Percentiles rank a stretch among this genome's conserved stretches.
Evolutionary conservation across 805 yeast species (phyloP).

Genomic region (Metschnikowia cerradonensis): DNA sequence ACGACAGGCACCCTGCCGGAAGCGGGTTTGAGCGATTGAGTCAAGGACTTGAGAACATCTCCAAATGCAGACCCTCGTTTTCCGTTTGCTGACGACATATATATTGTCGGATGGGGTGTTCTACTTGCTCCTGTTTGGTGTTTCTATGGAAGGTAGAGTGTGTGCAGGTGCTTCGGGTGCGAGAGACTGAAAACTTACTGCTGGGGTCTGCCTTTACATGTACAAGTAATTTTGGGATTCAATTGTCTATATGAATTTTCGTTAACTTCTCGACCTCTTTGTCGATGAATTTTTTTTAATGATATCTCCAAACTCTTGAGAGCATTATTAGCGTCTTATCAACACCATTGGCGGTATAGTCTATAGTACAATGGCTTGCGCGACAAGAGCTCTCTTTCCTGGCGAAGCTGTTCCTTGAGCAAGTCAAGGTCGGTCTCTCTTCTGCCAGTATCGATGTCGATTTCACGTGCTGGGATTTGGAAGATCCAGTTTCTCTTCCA

Average conservation of each 20-base stretch:
- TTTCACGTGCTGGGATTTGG: constrained; percentile 42
- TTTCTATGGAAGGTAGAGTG: not conserved
- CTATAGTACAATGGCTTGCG: constrained; percentile 34
- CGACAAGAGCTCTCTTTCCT: constrained; percentile 21
- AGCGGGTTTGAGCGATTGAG: constrained; percentile 33
- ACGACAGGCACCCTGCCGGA: constrained; percentile 17
- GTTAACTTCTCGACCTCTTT: not conserved
- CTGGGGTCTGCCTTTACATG: too few species aligned
- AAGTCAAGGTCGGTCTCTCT: constrained; percentile 56
- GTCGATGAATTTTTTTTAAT: not conserved
- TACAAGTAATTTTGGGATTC: not conserved
- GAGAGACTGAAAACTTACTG: not conserved
- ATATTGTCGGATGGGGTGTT: not conserved
- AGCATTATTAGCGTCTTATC: not conserved
- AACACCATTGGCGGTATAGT: constrained; percentile 36
- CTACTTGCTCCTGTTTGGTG: not conserved
- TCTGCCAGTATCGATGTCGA: constrained; percentile 64
- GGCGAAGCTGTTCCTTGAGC: constrained; percentile 38
- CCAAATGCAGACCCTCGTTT: constrained; percentile 32
- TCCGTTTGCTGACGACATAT: constrained; percentile 1
- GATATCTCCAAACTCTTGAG: too few species aligned
- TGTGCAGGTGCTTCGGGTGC: not conserved
- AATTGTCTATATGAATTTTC: not conserved
- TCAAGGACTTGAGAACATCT: constrained; percentile 36
- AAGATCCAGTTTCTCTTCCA: constrained; percentile 45